A percentile compares a stretch with the other conserved stretches of the same genome.
phyloP scores from a whole-genome alignment of 2,329 filamentous ascomycete species.

The Cladorrhinum sp. region DNA sequence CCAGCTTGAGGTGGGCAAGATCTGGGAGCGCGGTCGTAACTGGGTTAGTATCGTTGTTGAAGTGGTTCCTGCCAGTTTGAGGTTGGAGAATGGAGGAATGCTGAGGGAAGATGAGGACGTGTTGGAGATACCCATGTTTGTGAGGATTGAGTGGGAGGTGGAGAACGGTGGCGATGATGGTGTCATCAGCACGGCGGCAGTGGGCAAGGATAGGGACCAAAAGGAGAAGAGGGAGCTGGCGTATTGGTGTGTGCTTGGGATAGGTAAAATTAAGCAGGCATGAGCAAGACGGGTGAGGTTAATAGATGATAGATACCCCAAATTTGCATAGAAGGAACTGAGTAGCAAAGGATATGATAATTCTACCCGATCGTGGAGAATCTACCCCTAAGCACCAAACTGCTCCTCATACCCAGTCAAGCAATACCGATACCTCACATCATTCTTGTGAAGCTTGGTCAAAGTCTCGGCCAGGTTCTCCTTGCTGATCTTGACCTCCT shows the following conservation, averaged over 20 bases:
- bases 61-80: conserved; percentile 65
- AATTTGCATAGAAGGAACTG: not conserved
- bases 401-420: conserved; percentile 67
- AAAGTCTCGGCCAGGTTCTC: conserved; percentile 69
- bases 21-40: conserved; percentile 92
- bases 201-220: conserved; percentile 50
- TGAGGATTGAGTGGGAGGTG: conserved; percentile 85
- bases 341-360: not conserved
- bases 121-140: conserved; percentile 90
- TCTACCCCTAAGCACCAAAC: conserved; percentile 50
- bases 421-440: conserved; percentile 73
- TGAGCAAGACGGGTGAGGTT: not conserved
- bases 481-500: conserved; percentile 70
- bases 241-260: conserved; percentile 91
- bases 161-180: conserved; percentile 59
- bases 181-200: conserved; percentile 37
- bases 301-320: not conserved
- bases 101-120: conserved; percentile 59
- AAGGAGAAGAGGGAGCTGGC: conserved; percentile 83
- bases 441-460: conserved; percentile 64
- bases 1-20: conserved; percentile 81
- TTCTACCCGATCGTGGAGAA: too few species aligned
- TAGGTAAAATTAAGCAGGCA: conserved; percentile 69
- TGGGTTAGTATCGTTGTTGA: conserved; percentile 95
- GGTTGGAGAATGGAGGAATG: conserved; percentile 40